These are phyloP conservation scores for Chaetomium globosum DNA, from an alignment of 2,329 filamentous ascomycete genomes.

Conservation along the genomic window DNA sequence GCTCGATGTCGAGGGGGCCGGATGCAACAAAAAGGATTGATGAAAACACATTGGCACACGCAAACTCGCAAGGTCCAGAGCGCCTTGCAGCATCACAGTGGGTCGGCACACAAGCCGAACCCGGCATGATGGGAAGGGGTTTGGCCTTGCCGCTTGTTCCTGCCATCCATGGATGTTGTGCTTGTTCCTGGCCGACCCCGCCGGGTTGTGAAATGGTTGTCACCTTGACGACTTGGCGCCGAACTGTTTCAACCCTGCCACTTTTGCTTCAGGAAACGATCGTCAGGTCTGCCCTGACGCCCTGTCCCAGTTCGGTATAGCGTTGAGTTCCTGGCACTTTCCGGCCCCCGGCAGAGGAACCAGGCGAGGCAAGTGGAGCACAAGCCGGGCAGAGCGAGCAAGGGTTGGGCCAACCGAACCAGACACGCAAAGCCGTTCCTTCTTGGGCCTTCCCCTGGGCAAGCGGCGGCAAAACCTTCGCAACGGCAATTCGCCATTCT, in stretches of 20 bases:
- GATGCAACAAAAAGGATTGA: not conserved
- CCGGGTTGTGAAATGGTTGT: conserved; percentile 8
- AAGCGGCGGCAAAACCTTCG: conserved; percentile 8
- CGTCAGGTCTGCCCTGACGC: conserved; percentile 20
- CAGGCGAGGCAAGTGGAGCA: not conserved
- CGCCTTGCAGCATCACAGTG: not conserved
- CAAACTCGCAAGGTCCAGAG: not conserved
- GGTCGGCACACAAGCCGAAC: not conserved
- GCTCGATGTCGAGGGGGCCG: not conserved
- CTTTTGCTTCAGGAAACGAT: conserved; percentile 29
- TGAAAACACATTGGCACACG: not conserved
- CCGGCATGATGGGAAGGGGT: conserved; percentile 10
- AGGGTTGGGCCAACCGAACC: not conserved
- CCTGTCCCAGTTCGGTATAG: conserved; percentile 10
- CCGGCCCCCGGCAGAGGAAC: conserved; percentile 3
- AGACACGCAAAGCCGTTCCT: not conserved
- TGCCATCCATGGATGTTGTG: conserved; percentile 3
- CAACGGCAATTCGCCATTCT: not conserved
- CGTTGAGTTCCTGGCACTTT: conserved; percentile 5
- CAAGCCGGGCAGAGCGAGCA: conserved; percentile 2
- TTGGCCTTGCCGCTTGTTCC: not conserved
- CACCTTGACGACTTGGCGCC: conserved; percentile 14
- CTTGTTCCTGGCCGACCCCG: conserved; percentile 4
- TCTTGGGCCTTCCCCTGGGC: not conserved
- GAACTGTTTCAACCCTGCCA: conserved; percentile 11